Conservation (phyloP, 305 asterid species). For the Solanum hybrid region DNA sequence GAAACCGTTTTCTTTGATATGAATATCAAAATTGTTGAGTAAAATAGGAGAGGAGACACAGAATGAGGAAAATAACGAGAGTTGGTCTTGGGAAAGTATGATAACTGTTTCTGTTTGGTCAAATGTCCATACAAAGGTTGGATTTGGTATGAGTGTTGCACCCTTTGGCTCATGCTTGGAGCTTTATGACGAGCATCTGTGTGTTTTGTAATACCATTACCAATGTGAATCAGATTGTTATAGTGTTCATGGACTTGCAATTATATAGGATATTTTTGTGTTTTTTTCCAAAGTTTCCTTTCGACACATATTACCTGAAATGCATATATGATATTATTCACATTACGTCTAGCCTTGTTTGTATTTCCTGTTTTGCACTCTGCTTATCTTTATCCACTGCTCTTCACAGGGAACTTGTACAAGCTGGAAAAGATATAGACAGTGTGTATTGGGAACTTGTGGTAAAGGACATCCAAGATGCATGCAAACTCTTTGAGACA, state of each 20-base stretch:
- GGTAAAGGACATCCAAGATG: slow-evolving; percentile 97
- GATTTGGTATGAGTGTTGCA: not conserved
- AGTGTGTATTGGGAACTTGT: slow-evolving; percentile 97
- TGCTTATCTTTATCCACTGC: not conserved
- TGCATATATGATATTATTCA: not conserved
- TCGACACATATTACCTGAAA: not conserved
- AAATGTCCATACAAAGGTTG: not conserved
- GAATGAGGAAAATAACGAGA: not conserved
- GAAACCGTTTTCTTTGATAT: not conserved
- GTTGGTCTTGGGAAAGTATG: not conserved
- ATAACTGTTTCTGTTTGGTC: not conserved
- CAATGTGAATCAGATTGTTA: not conserved
- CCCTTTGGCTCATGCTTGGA: not conserved
- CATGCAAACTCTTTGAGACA: slow-evolving; percentile 87
- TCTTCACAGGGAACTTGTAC: slow-evolving; percentile 74
- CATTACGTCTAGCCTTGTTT: not conserved
- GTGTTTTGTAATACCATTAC: not conserved
- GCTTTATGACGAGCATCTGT: not conserved
- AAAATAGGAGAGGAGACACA: not conserved
- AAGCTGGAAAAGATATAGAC: slow-evolving; percentile 81
- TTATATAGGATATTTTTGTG: not conserved
- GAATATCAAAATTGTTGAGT: not conserved
- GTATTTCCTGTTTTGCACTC: not conserved
- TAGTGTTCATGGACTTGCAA: not conserved
- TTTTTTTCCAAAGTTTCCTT: not conserved